Evolutionary conservation across 148 eudicot species (phyloP).

Genomic region (Gaultheria prostrata): DNA sequence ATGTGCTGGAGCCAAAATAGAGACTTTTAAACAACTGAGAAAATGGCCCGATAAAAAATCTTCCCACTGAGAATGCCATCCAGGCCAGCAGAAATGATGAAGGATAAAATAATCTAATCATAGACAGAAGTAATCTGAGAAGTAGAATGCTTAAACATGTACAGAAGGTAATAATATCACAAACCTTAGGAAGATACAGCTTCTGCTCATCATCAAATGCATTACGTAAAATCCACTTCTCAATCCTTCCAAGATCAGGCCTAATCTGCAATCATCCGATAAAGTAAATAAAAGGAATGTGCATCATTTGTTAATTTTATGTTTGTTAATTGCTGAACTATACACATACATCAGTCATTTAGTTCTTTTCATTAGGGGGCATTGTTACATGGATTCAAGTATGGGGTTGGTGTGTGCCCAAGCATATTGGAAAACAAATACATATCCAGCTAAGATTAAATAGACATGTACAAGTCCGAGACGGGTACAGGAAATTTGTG

Average conservation of each 20-base stretch:
- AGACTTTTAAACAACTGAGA: constrained; percentile 4
- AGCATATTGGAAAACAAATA: background rate
- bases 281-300: background rate
- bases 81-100: background rate
- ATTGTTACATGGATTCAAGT: background rate
- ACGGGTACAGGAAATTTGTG: background rate
- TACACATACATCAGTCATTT: background rate
- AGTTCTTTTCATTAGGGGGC: background rate
- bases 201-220: constrained; percentile 88
- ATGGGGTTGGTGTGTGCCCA: background rate
- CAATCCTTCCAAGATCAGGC: constrained; percentile 82
- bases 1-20: constrained; percentile 56
- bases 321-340: background rate
- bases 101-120: background rate
- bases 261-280: constrained; percentile 43
- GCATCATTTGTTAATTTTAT: background rate
- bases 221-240: constrained; percentile 90
- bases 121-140: background rate
- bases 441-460: background rate
- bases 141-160: background rate
- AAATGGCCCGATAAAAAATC: background rate
- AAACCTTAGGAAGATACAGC: constrained; percentile 88
- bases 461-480: background rate
- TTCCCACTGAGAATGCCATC: background rate
- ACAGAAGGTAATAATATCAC: background rate